Evolutionary conservation across 495 filamentous ascomycete species (phyloP).

Genomic region (Aspergillus heteromorphus): DNA sequence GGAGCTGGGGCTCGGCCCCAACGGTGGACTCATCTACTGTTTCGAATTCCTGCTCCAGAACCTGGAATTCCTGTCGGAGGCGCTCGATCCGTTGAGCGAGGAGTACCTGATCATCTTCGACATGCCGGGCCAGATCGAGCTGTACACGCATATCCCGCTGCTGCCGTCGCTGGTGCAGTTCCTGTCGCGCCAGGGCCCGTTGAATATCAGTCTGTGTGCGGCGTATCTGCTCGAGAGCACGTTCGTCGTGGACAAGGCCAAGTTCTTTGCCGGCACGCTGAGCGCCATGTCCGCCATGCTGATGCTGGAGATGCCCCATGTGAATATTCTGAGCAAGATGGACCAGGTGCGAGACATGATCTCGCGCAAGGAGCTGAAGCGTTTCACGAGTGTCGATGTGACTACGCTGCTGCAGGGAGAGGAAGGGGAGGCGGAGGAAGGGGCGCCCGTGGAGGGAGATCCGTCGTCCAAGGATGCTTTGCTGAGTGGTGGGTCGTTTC

Average conservation of each 20-base stretch:
- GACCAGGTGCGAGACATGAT: conserved; percentile 85
- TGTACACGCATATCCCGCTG: conserved; percentile 95
- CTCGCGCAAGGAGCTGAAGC: conserved; percentile 73
- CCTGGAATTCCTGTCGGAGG: conserved; percentile 86
- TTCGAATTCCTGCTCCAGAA: conserved; percentile 94
- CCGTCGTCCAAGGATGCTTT: conserved; percentile 57
- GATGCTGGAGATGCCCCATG: conserved; percentile 91
- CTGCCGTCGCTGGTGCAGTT: conserved; percentile 79
- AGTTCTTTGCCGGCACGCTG: conserved; percentile 93
- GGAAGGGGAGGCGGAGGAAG: conserved; percentile 32
- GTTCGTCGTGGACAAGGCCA: conserved; percentile 89
- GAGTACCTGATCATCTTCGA: conserved; percentile 97
- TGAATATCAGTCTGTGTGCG: conserved; percentile 90
- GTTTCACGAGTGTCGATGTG: conserved; percentile 79
- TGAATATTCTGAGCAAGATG: conserved; percentile 96
- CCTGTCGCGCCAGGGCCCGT: conserved; percentile 68
- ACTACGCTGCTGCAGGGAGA: conserved; percentile 69
- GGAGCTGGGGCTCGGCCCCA: conserved; percentile 87
- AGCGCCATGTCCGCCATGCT: conserved; percentile 98
- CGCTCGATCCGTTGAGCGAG: conserved; percentile 80
- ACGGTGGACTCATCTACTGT: conserved; percentile 95
- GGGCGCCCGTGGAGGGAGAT: conserved; percentile 38
- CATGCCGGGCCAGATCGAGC: conserved; percentile 98
- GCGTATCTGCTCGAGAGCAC: conserved; percentile 92
- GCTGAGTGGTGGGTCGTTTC: conserved; percentile 74